Evolutionary conservation across 257 asterid species (phyloP).

Genomic region (Solanum chiquidenum): DNA sequence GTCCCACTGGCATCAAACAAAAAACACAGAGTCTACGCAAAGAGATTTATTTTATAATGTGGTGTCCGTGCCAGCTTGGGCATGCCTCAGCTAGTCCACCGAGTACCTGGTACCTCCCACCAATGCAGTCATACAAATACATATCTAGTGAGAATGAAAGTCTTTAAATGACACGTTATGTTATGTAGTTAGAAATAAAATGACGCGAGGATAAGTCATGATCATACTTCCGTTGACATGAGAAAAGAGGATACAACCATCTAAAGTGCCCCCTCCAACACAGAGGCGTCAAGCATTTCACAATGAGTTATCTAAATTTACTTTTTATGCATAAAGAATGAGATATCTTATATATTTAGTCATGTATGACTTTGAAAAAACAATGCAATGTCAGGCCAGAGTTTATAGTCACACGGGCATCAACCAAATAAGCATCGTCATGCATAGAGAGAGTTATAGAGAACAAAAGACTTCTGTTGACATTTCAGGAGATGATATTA

Average conservation of each 20-base stretch:
- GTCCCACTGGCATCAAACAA: background rate
- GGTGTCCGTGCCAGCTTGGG: background rate
- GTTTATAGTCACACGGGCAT: background rate
- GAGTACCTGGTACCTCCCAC: background rate
- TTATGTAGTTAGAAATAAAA: slow-evolving; percentile 2
- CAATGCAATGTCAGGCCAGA: background rate
- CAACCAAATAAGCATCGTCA: background rate
- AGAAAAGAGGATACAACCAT: slow-evolving; percentile 20
- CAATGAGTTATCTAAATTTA: slow-evolving; percentile 1
- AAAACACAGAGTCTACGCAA: background rate
- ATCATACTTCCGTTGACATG: slow-evolving; percentile 13
- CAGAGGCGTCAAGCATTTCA: slow-evolving; percentile 20
- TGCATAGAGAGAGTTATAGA: background rate
- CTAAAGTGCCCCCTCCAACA: slow-evolving; percentile 34
- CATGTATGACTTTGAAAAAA: background rate
- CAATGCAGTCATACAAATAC: background rate
- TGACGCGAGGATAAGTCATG: slow-evolving; percentile 4
- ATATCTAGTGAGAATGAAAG: background rate
- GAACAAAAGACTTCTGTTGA: background rate
- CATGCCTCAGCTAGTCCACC: background rate
- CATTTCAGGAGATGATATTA: background rate
- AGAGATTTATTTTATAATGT: background rate
- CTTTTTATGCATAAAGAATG: background rate
- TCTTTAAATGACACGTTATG: background rate
- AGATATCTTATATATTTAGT: background rate